These are phyloP conservation scores for Verticillium dahliae DNA, from an alignment of 2,329 filamentous ascomycete species.

Conservation along the genomic window DNA sequence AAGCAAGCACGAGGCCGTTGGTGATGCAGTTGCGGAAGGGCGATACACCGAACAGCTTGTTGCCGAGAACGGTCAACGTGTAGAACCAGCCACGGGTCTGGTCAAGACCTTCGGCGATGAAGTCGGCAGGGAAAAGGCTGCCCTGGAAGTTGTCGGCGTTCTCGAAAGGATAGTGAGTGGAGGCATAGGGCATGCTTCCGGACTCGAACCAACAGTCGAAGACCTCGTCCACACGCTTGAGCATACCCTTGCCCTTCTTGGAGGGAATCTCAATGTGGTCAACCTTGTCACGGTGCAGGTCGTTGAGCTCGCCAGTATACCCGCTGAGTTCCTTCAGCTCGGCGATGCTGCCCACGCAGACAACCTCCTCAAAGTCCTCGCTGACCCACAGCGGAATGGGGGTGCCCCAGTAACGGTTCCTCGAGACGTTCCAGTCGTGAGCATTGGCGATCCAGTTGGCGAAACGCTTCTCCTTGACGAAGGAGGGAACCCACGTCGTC, in stretches of 20 bases:
- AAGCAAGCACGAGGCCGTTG: constrained; percentile 87
- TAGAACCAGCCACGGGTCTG: constrained; percentile 98
- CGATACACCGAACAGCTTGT: constrained; percentile 75
- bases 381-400: constrained; percentile 89
- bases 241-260: constrained; percentile 75
- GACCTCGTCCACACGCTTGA: constrained; percentile 78
- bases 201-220: constrained; percentile 98
- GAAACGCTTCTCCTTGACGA: constrained; percentile 88
- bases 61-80: constrained; percentile 81
- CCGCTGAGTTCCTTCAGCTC: constrained; percentile 83
- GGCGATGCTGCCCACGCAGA: constrained; percentile 78
- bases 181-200: constrained; percentile 91
- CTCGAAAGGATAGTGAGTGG: constrained; percentile 86
- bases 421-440: constrained; percentile 90
- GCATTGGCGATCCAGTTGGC: constrained; percentile 87
- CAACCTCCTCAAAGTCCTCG: constrained; percentile 77
- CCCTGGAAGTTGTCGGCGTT: constrained; percentile 75
- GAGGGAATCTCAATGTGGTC: constrained; percentile 93
- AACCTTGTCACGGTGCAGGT: constrained; percentile 88
- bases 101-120: constrained; percentile 88
- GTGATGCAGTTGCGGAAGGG: constrained; percentile 97
- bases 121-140: constrained; percentile 76
- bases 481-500: constrained; percentile 86
- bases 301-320: constrained; percentile 73
- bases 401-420: constrained; percentile 94